Percentiles rank a stretch among this genome's conserved stretches.
phyloP scores from a whole-genome alignment of 805 yeast genomes.

The Dipodascus albidus region DNA sequence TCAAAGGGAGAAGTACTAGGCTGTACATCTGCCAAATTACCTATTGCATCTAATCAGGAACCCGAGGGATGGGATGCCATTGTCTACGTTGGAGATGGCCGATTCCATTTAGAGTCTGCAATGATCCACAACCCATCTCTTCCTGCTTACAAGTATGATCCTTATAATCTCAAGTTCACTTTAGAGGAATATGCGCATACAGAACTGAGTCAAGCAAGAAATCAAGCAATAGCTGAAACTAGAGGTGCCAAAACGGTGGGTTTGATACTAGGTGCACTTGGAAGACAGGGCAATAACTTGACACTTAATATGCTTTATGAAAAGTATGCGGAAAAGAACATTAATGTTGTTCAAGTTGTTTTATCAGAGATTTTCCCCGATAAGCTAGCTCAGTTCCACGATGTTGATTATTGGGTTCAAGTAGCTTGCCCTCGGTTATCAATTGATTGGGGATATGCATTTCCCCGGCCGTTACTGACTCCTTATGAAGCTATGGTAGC shows the following conservation, averaged over 20 bases:
- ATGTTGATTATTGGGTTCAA: slow-evolving; percentile 89
- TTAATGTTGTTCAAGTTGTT: slow-evolving; percentile 66
- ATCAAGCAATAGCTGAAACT: slow-evolving; percentile 63
- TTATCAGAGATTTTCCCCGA: slow-evolving; percentile 90
- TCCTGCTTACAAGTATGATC: slow-evolving; percentile 91
- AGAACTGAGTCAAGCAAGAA: slow-evolving; percentile 64
- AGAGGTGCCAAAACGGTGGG: slow-evolving; percentile 56
- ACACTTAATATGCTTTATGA: slow-evolving; percentile 61
- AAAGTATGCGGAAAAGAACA: slow-evolving; percentile 41
- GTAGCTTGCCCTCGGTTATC: slow-evolving; percentile 95
- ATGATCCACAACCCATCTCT: slow-evolving; percentile 94
- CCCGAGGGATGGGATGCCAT: slow-evolving; percentile 51
- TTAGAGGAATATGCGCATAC: slow-evolving; percentile 78
- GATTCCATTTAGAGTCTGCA: slow-evolving; percentile 90
- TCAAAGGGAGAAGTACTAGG: slow-evolving; percentile 96
- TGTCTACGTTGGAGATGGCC: slow-evolving; percentile 90
- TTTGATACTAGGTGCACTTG: slow-evolving; percentile 81
- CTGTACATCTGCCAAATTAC: slow-evolving; percentile 78
- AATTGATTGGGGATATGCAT: slow-evolving; percentile 98
- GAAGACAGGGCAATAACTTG: slow-evolving; percentile 83
- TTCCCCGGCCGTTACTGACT: slow-evolving; percentile 78
- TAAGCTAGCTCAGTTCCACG: slow-evolving; percentile 83
- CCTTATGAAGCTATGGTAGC: slow-evolving; percentile 95
- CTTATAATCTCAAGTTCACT: slow-evolving; percentile 86
- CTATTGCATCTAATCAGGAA: background rate